phyloP scores from a whole-genome alignment of 371 early-diverging fungal species.

The Mortierella sp. region DNA sequence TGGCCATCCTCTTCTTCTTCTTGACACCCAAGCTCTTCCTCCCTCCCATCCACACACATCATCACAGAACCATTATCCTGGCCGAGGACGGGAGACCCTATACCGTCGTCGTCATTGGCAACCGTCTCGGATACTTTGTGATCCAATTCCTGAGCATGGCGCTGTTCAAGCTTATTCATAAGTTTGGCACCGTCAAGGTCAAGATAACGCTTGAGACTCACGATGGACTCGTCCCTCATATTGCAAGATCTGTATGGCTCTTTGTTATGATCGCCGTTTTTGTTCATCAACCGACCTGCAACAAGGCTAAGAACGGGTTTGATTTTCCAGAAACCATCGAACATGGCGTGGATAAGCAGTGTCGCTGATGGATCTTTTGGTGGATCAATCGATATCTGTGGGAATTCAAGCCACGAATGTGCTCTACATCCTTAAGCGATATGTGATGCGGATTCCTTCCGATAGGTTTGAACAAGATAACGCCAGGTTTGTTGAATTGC shows the following conservation, averaged over 20 bases:
- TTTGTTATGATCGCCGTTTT: conserved; percentile 19
- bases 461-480: conserved; percentile 46
- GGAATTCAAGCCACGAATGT: conserved; percentile 38
- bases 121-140: conserved; percentile 34
- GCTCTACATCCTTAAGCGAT: conserved; percentile 40
- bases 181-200: conserved; percentile 25
- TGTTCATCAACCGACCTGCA: conserved; percentile 34
- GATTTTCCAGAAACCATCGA: not conserved
- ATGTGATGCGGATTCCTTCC: conserved; percentile 36
- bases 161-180: conserved; percentile 31
- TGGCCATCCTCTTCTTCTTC: conserved; percentile 6
- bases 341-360: conserved; percentile 26
- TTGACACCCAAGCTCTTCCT: conserved; percentile 26
- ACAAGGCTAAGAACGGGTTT: conserved; percentile 10
- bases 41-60: conserved; percentile 13
- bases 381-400: conserved; percentile 37
- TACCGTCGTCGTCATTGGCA: conserved; percentile 26
- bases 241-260: conserved; percentile 38
- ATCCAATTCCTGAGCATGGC: conserved; percentile 33
- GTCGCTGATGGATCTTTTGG: conserved; percentile 43
- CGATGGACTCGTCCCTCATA: conserved; percentile 25
- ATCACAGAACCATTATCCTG: conserved; percentile 25
- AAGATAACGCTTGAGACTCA: conserved; percentile 41
- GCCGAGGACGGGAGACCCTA: conserved; percentile 31
- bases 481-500: conserved; percentile 27